These are phyloP conservation scores for Erodium maritimum DNA, from an alignment of 345 rosid genomes.

Conservation along the genomic window DNA sequence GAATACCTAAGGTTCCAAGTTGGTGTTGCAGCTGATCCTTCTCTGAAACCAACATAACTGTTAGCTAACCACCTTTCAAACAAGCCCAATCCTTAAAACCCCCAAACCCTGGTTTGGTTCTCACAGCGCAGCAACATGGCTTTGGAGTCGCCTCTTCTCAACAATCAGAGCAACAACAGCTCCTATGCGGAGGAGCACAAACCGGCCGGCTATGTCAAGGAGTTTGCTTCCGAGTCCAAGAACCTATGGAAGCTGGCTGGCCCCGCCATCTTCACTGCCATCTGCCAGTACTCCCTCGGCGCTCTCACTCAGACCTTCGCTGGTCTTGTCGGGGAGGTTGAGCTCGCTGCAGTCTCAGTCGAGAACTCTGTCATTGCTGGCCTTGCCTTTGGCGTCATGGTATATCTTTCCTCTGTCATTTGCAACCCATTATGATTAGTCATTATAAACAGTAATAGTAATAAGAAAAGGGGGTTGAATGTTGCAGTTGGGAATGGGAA, in stretches of 20 bases:
- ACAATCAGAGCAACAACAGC: background rate
- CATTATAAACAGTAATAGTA: no score
- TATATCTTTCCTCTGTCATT: no score
- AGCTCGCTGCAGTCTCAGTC: slow-evolving; percentile 79
- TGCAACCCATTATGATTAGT: no score
- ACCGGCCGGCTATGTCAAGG: slow-evolving; percentile 14
- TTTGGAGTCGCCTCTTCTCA: slow-evolving; percentile 30
- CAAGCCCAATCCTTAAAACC: background rate
- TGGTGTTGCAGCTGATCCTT: no score
- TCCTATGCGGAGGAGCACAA: slow-evolving; percentile 2
- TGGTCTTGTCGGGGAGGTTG: slow-evolving; percentile 60
- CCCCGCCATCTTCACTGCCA: slow-evolving; percentile 70
- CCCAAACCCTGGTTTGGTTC: background rate
- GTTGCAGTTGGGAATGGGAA: slow-evolving; percentile 84
- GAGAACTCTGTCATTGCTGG: slow-evolving; percentile 87
- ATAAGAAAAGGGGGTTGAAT: no score
- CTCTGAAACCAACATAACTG: no score
- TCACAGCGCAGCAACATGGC: slow-evolving; percentile 12
- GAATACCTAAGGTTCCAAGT: no score
- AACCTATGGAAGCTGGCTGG: slow-evolving; percentile 78
- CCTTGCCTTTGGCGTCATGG: slow-evolving; percentile 83
- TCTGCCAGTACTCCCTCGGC: slow-evolving; percentile 76
- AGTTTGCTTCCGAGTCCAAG: slow-evolving; percentile 53
- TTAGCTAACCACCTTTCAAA: background rate
- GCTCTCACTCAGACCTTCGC: slow-evolving; percentile 84